A percentile compares a stretch with the other conserved stretches of the same genome.
Evolutionary conservation across 306 rosid genomes (phyloP).

Genomic region (Vicia faba): DNA sequence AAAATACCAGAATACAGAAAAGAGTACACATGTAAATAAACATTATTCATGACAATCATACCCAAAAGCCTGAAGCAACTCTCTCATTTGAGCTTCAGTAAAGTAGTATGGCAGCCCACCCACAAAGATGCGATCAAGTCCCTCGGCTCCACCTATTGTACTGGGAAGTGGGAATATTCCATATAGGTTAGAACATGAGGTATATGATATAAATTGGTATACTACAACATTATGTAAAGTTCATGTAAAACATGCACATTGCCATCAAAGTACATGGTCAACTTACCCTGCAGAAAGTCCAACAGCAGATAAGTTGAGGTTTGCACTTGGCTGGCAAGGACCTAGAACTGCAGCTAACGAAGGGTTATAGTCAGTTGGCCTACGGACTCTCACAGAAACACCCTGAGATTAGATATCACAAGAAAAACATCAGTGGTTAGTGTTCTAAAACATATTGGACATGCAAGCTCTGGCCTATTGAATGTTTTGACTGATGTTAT

Average conservation of each 20-base stretch:
- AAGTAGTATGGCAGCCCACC: constrained; percentile 88
- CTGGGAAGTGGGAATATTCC: constrained; percentile 54
- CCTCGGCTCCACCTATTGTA: constrained; percentile 66
- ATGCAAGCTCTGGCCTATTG: not conserved
- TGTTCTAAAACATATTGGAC: not conserved
- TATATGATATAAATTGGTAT: too few species aligned
- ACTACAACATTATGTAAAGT: constrained; percentile 1
- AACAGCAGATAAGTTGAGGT: constrained; percentile 74
- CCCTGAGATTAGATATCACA: constrained; percentile 59
- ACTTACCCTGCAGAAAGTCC: constrained; percentile 68
- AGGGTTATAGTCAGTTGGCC: constrained; percentile 87
- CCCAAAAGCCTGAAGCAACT: constrained; percentile 81
- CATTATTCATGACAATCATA: constrained; percentile 32
- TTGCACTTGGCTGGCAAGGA: constrained; percentile 78
- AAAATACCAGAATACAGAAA: constrained; percentile 26
- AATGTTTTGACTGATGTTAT: not conserved
- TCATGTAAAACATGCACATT: constrained; percentile 15
- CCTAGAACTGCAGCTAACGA: constrained; percentile 78
- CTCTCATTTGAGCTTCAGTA: constrained; percentile 72
- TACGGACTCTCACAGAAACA: constrained; percentile 81
- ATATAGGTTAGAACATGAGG: constrained; percentile 36
- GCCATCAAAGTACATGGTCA: constrained; percentile 9
- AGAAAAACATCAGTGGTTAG: constrained; percentile 24
- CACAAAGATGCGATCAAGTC: constrained; percentile 81
- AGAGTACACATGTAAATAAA: not conserved